These are phyloP conservation scores for Asterionellopsis glacialis DNA, from an alignment of 108 stramenopile genomes.

Conservation along the genomic window DNA sequence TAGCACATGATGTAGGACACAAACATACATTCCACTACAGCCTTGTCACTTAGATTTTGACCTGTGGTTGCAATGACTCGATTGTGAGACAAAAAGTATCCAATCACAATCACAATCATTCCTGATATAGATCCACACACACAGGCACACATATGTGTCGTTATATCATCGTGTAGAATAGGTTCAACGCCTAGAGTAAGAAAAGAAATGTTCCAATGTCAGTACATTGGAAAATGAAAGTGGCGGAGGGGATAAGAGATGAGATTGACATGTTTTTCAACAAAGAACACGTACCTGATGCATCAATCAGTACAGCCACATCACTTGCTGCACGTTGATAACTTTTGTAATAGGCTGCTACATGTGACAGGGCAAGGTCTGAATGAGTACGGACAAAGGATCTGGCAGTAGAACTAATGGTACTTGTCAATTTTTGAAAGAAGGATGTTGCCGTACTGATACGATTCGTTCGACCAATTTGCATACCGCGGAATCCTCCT, in stretches of 20 bases:
- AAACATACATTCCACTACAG: slow-evolving; percentile 61
- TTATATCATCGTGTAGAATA: slow-evolving; percentile 81
- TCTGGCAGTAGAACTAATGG: slow-evolving; percentile 29
- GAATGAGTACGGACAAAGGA: slow-evolving; percentile 72
- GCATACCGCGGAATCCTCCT: slow-evolving; percentile 62
- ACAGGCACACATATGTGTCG: slow-evolving; percentile 72
- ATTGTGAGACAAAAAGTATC: slow-evolving; percentile 45
- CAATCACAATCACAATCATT: slow-evolving; percentile 57
- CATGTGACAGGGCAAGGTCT: slow-evolving; percentile 79
- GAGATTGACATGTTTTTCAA: neutral
- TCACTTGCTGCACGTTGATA: slow-evolving; percentile 76
- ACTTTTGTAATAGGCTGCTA: slow-evolving; percentile 73
- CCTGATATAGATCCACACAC: slow-evolving; percentile 58
- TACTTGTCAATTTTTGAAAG: slow-evolving; percentile 15
- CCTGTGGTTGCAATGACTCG: slow-evolving; percentile 14
- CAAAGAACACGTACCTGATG: slow-evolving; percentile 40
- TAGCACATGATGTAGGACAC: slow-evolving; percentile 67
- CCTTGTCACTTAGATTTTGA: slow-evolving; percentile 28
- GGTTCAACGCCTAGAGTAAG: slow-evolving; percentile 54
- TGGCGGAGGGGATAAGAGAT: neutral
- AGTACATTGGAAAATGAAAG: neutral
- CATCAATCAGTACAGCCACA: slow-evolving; percentile 67
- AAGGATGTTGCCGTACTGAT: slow-evolving; percentile 1
- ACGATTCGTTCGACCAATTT: slow-evolving; percentile 28
- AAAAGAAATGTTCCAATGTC: neutral